Percentiles rank a stretch among this genome's conserved stretches.
Conservation (phyloP, 331 rosid genomes). For the Malus hybrid region DNA sequence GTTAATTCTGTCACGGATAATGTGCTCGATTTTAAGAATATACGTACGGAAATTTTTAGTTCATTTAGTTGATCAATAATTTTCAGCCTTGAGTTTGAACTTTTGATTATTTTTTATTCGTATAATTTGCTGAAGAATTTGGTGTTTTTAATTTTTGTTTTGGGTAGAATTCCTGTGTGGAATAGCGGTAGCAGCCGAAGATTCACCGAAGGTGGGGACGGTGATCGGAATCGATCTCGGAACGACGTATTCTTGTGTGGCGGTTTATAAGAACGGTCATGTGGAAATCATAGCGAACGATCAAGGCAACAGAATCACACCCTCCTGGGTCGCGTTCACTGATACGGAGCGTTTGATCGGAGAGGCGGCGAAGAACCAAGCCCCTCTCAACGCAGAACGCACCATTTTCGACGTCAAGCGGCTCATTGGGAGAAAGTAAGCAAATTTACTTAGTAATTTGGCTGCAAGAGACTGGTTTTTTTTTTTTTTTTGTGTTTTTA, state of each 20-base stretch:
- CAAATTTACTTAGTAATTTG: background rate
- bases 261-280: slow-evolving; percentile 38
- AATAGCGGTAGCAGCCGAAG: slow-evolving; percentile 18
- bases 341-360: slow-evolving; percentile 53
- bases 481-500: background rate
- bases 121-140: background rate
- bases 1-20: too few species aligned
- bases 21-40: too few species aligned
- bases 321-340: slow-evolving; percentile 60
- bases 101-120: background rate
- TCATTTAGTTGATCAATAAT: background rate
- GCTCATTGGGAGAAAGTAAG: slow-evolving; percentile 54
- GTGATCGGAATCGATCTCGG: slow-evolving; percentile 62
- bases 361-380: slow-evolving; percentile 65
- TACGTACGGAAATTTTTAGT: too few species aligned
- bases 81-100: background rate
- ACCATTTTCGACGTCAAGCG: slow-evolving; percentile 47
- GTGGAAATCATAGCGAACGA: slow-evolving; percentile 57
- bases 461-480: background rate
- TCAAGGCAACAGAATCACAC: slow-evolving; percentile 58
- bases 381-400: slow-evolving; percentile 46
- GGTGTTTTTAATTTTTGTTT: background rate
- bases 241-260: slow-evolving; percentile 54
- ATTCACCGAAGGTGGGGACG: slow-evolving; percentile 27
- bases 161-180: slow-evolving; percentile 33